Evolutionary conservation across 2,329 filamentous ascomycete genomes (phyloP), one percentile per base, ranked within the genome.

Genomic region (Rugonectria rugulosa): DNA sequence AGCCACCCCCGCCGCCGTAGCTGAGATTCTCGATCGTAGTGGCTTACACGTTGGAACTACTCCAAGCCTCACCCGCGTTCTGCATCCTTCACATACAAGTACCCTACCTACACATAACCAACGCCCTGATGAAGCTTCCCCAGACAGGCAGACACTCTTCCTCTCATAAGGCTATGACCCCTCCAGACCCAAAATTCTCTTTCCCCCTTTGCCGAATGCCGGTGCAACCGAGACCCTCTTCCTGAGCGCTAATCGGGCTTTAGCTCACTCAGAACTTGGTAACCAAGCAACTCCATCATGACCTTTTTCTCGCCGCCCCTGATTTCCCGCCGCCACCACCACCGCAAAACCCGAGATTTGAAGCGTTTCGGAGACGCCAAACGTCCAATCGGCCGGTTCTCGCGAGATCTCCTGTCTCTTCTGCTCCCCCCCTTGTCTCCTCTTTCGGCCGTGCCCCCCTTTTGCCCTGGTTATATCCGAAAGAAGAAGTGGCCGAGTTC

Each of bases 1-100:
- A 47, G 51, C 51, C 51, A 54, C 51, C 20, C 44, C 51, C 53
- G 53, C 47, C 14, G 26, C 53, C 46, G 45, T 42, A 19, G 19
- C 20, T 21, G 27, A 34, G 21, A 14, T 20, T 26, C 21, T n/a
- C 37, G 27, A 15, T 31, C 12, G 27, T 31, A 21, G 23, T 19
- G 36, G 23, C 27, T 29, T 9, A 17, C 7, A 27, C 17, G 38
- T 19, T 17, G 5, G 9, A 32, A 17, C 32, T 26, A 27, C 5
- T 15, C 2, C 12, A 50, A 31, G 45, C 41, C 45, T 41, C 38
- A 26, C 27, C 44, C 51, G 29, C 38, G 11, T 15, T 12, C 11
- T 41, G 10, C 17, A 48, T n/a, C 29, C 19, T n/a, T 31, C 41
- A 20, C 26, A n/a, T 15, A n/a, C n/a, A n/a, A n/a, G n/a, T n/a